Evolutionary conservation across 2,329 filamentous ascomycete genomes (phyloP).

Genomic region (Colletotrichum lentis): DNA sequence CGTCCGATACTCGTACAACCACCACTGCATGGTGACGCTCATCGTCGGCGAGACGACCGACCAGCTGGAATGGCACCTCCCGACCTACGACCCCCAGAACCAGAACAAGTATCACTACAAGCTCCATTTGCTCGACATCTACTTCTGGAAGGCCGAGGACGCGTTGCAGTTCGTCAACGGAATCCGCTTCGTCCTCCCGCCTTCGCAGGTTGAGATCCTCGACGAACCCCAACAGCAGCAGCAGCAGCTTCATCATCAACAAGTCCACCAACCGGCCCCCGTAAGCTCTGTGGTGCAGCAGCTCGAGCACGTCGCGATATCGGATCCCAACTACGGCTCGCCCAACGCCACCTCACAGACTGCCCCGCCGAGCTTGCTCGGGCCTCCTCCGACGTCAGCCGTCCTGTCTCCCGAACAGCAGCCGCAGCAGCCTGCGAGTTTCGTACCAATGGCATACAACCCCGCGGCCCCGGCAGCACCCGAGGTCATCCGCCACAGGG

Average conservation of each 20-base stretch:
- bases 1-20: slow-evolving; percentile 76
- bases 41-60: slow-evolving; percentile 64
- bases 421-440: slow-evolving; percentile 52
- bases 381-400: slow-evolving; percentile 51
- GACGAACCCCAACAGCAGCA: slow-evolving; percentile 66
- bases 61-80: slow-evolving; percentile 76
- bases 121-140: slow-evolving; percentile 78
- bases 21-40: slow-evolving; percentile 75
- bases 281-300: slow-evolving; percentile 77
- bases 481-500: slow-evolving; percentile 74
- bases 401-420: slow-evolving; percentile 39
- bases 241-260: slow-evolving; percentile 40
- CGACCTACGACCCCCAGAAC: slow-evolving; percentile 74
- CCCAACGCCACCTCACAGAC: slow-evolving; percentile 38
- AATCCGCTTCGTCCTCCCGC: slow-evolving; percentile 70
- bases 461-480: slow-evolving; percentile 80
- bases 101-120: slow-evolving; percentile 82
- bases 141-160: slow-evolving; percentile 80
- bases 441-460: slow-evolving; percentile 77
- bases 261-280: slow-evolving; percentile 43
- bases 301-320: slow-evolving; percentile 75
- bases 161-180: slow-evolving; percentile 75
- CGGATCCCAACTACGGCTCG: slow-evolving; percentile 60
- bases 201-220: slow-evolving; percentile 67
- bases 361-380: slow-evolving; percentile 49